Conservation (phyloP, 2,329 filamentous ascomycete species). For the Scedosporium aurantiacum region DNA sequence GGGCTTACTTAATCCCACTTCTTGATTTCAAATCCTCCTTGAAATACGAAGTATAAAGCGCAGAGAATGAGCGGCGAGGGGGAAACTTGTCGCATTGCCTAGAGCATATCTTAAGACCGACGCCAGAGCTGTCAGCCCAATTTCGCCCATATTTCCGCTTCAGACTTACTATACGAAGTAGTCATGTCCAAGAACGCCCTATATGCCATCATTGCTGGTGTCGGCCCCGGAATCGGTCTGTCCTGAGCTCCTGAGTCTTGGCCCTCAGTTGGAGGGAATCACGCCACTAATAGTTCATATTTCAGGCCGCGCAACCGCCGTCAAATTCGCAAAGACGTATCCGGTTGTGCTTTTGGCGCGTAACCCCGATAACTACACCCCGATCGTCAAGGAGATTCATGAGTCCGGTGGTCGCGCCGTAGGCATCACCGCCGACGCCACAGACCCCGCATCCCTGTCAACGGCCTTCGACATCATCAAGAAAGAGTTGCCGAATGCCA, state of each 20-base stretch:
- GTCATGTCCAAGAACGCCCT: slow-evolving; percentile 27
- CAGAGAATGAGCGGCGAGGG: not conserved
- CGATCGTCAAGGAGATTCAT: slow-evolving; percentile 60
- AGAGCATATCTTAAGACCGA: no score
- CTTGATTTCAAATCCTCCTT: not conserved
- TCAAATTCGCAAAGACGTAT: slow-evolving; percentile 53
- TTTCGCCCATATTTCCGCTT: not conserved
- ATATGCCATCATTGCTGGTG: slow-evolving; percentile 60
- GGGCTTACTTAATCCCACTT: not conserved
- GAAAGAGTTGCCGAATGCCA: slow-evolving; percentile 42
- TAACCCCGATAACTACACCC: slow-evolving; percentile 50
- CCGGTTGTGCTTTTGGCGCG: slow-evolving; percentile 67
- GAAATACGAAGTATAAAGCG: not conserved
- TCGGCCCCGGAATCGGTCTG: slow-evolving; percentile 54
- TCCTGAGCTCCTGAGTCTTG: no score
- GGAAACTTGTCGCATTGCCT: no score
- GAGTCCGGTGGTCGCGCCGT: slow-evolving; percentile 55
- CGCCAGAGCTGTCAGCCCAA: no score
- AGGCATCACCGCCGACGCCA: slow-evolving; percentile 47
- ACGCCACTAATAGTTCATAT: not conserved
- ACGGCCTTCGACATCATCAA: slow-evolving; percentile 52
- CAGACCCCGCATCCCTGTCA: slow-evolving; percentile 35
- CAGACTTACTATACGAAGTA: not conserved
- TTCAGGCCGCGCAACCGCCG: slow-evolving; percentile 35
- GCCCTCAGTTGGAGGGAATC: not conserved